Evolutionary conservation across 805 yeast genomes (phyloP), one percentile per base, ranked within the genome.

Genomic region (Barnettozyma vustinii): DNA sequence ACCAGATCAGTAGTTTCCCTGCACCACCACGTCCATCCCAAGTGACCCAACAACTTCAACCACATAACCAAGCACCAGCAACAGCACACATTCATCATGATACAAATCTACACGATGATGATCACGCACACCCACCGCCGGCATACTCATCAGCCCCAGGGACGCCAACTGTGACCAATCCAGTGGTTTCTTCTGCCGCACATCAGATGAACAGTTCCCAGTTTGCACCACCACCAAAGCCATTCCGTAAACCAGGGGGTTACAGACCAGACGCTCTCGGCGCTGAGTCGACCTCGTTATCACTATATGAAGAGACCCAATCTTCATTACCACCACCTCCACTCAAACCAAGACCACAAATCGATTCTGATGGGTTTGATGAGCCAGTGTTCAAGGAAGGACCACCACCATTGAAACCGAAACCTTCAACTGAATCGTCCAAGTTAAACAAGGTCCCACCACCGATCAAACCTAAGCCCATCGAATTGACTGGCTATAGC

Each of bases 141-240:
- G 41, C 47, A 3, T 39, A 43, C 25, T n/a, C 23, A 10, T 35
- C 47, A 13, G 10, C 36, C 0, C 26, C 46, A 32, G 26, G 16
- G 1, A 35, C 42, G 1, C 36, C 49, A 18, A 12, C 19, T 9
- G 23, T 25, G 7, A n/a, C 15, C 19, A 7, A 19, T 10, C 37
- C 44, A 1, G 10, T 41, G 15, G 27, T 20, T 18, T 4, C 19
- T 16, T 12, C 37, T 20, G 30, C 46, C 9, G 35, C 35, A 8
- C 16, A 4, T 15, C 33, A 30, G 16, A 4, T 39, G 13, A 33
- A 44, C 33, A 13, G 48, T 15, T 41, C 40, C 15, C 47, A 52
- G 21, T 52, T 53, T 44, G 53, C 52, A 7, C 57, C 58, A 40
- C 61, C 62, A 10, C 61, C 62, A 39, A 57, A 52, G 43, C 63